A percentile compares a stretch with the other conserved stretches of the same genome.
phyloP scores from a whole-genome alignment of 164 flowering plant genomes.

The Paratinospora sagittata region DNA sequence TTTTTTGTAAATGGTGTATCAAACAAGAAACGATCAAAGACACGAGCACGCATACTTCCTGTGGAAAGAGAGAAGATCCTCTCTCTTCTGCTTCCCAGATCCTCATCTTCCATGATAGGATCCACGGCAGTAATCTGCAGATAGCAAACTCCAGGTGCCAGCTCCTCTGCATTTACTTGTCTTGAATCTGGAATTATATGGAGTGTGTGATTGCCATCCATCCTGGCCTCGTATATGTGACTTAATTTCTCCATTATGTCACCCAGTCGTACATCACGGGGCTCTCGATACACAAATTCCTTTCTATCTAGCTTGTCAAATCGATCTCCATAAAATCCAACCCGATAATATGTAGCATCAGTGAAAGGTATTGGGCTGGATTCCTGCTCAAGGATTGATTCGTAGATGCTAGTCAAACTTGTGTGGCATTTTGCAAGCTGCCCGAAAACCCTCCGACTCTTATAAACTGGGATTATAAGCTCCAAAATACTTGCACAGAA shows the following conservation, averaged over 20 bases:
- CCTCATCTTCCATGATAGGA: slow-evolving; percentile 98
- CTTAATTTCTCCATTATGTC: slow-evolving; percentile 99
- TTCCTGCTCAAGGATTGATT: slow-evolving; percentile 96
- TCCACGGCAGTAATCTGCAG: slow-evolving; percentile 97
- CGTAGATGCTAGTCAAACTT: slow-evolving; percentile 82
- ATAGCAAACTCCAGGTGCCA: slow-evolving; percentile 85
- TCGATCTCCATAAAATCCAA: slow-evolving; percentile 87
- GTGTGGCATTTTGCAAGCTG: slow-evolving; percentile 96
- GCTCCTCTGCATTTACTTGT: slow-evolving; percentile 95
- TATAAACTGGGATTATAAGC: slow-evolving; percentile 94
- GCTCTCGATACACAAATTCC: slow-evolving; percentile 90
- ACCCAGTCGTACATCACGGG: slow-evolving; percentile 95
- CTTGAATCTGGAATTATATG: slow-evolving; percentile 94
- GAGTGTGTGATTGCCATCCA: slow-evolving; percentile 83
- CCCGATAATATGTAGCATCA: slow-evolving; percentile 94
- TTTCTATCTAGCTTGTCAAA: slow-evolving; percentile 79
- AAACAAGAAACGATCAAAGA: slow-evolving; percentile 93
- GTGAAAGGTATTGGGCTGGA: slow-evolving; percentile 94
- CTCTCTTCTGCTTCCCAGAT: slow-evolving; percentile 93
- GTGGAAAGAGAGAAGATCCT: slow-evolving; percentile 89
- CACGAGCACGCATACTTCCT: slow-evolving; percentile 92
- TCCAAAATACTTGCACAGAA: slow-evolving; percentile 95
- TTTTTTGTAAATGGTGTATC: slow-evolving; percentile 98
- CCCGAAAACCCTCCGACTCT: slow-evolving; percentile 91
- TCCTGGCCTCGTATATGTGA: slow-evolving; percentile 83